These are phyloP conservation scores for Didymella segeticola DNA, from an alignment of 2,329 filamentous ascomycete species.

Conservation along the genomic window DNA sequence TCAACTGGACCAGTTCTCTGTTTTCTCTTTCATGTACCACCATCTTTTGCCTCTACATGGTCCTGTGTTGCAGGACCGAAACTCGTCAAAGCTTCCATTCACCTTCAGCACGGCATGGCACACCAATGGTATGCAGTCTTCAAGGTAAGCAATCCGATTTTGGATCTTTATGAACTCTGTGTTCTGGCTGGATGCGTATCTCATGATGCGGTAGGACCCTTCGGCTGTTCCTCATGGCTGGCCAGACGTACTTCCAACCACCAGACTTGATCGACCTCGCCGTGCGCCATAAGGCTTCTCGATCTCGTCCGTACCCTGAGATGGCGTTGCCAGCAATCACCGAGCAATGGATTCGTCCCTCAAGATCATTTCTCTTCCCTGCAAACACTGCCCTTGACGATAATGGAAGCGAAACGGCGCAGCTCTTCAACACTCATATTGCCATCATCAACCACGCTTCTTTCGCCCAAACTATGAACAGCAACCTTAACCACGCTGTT, in stretches of 20 bases:
- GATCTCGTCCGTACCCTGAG: slow-evolving; percentile 19
- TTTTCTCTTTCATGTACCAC: slow-evolving; percentile 35
- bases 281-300: slow-evolving; percentile 20
- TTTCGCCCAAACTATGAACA: background rate
- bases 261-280: slow-evolving; percentile 36
- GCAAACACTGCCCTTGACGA: background rate
- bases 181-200: background rate
- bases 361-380: background rate
- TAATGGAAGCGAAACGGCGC: background rate
- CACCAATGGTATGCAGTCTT: slow-evolving; percentile 1
- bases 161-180: background rate
- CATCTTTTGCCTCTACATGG: slow-evolving; percentile 31
- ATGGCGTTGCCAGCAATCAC: slow-evolving; percentile 21
- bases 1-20: slow-evolving; percentile 26
- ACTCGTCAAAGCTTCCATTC: slow-evolving; percentile 22
- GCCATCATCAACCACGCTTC: background rate
- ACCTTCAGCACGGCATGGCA: slow-evolving; percentile 24
- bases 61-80: slow-evolving; percentile 21
- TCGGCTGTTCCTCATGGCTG: slow-evolving; percentile 27
- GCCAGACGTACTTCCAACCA: slow-evolving; percentile 34
- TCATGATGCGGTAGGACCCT: slow-evolving; percentile 10
- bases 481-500: background rate
- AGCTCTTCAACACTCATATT: background rate
- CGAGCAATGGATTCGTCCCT: background rate
- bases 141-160: background rate